Base-by-base conservation (phyloP, 2,329 filamentous ascomycete genomes). In the Canariomyces notabilis region DNA sequence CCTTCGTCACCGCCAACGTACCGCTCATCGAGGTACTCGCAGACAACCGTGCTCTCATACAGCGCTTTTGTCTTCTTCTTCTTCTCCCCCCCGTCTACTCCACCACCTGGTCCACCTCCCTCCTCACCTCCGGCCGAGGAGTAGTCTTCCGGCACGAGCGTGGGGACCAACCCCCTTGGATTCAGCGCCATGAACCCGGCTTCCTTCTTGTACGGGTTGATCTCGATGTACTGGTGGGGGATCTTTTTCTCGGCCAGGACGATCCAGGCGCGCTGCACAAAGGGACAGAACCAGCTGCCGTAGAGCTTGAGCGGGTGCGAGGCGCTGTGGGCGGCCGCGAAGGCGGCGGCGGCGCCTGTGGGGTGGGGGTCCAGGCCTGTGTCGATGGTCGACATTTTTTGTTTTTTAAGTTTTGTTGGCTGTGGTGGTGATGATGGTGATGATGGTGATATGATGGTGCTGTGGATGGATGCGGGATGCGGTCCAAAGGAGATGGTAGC, bases 151-250 rank as follows among this genome's bases (percentile, higher is more conserved):
- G 79, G 72, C 1, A 67, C 74, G 1, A 90, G 71, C 0, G 85
- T 89, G 0, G 87, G 87, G 1, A 90, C 82, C 1, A 90, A 72
- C 1, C 86, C 86, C 11, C 85, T 77, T 0, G 86, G 86, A 59
- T 91, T 91, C 52, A 90, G 70, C 7, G 74, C 72, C 18, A 90
- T 70, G 21, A 89, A 82, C 1, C 76, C 80, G 3, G 76, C 65
- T 0, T 79, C 80, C 59, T 90, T 90, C 63, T 82, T 71, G 69
- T 89, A 89, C 0, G 86, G 86, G 63, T 89, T 89, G 49, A 89
- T 82, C 69, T 87, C 83, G 53, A 86, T 72, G 62, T 87, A 88
- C 66, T 89, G 81, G 61, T 90, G 83, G 14, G 79, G 76, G 22
- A 89, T 83, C 2, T 72, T 66, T 63, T 90, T 89, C 62, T 89